A percentile compares a stretch with the other conserved stretches of the same genome.
These are phyloP conservation scores for Aspergillus ibericus DNA, from an alignment of 2,329 filamentous ascomycete species.

Conservation along the genomic window DNA sequence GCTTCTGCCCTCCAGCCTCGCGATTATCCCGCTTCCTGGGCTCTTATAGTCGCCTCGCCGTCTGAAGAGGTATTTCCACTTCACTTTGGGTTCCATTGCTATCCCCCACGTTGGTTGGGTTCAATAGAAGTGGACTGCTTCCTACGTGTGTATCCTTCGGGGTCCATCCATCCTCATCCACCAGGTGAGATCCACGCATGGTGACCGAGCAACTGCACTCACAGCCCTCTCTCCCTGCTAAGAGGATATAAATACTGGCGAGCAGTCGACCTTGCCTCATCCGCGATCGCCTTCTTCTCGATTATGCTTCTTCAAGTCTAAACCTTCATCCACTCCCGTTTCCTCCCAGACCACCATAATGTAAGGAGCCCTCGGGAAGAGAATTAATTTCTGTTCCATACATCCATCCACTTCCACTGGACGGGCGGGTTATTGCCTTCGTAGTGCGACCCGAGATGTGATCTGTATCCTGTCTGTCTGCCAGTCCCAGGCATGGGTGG, in stretches of 20 bases:
- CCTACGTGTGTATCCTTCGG: not conserved
- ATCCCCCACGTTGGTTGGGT: not conserved
- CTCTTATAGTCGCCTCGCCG: not conserved
- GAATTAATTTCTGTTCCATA: not conserved
- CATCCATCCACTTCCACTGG: not conserved
- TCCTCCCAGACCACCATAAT: conserved; percentile 2
- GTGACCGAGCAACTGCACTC: conserved; percentile 2
- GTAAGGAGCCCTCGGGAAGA: conserved; percentile 8
- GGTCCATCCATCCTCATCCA: not conserved
- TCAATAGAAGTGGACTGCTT: conserved; percentile 2
- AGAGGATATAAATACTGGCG: not conserved
- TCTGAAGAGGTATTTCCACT: not conserved
- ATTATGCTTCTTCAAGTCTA: not conserved
- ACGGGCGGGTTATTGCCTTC: not conserved
- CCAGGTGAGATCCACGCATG: conserved; percentile 1
- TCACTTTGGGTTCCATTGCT: conserved; percentile 4
- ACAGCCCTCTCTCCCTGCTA: not conserved
- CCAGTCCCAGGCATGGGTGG: not conserved
- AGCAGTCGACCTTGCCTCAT: not conserved
- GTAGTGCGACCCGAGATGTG: conserved; percentile 16
- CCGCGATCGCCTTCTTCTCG: not conserved
- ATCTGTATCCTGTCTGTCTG: conserved; percentile 16
- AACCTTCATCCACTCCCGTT: not conserved
- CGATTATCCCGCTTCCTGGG: not conserved
- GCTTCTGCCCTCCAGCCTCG: not conserved